Evolutionary conservation across 495 filamentous ascomycete genomes (phyloP), one percentile per base, ranked within the genome.

Genomic region (Penicillium lividum): DNA sequence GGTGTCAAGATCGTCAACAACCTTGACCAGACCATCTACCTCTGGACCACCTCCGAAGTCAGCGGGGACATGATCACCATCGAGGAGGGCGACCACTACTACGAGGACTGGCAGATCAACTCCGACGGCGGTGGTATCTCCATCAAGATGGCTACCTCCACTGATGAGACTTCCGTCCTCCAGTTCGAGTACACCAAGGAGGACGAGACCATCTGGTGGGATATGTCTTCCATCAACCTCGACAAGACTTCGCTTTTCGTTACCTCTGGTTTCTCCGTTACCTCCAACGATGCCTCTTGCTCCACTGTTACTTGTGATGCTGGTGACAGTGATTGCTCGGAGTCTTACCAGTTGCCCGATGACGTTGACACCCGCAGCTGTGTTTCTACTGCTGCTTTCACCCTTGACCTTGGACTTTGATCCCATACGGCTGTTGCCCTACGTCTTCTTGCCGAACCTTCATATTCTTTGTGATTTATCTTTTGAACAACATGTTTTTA

Each of bases 131-230:
- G 72, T 43, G 74, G 74, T 45, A 62, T 77, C 57, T 78, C 75
- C 29, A 73, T 78, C 64, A 78, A 78, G 66, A 62, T 78, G 52
- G 61, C 71, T 34, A 76, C 74, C 46, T 56, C 52, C 40, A 25
- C 61, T 53, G 60, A 51, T 27, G 59, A 54, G 38, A 53, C 29
- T 58, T 66, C 62, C 53, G 70, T 78, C 13, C 64, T 78, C 5
- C 75, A 78, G 61, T 79, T 72, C 64, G 77, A 79, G 66, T 79
- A 79, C 70, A 78, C 77, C 65, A 34, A 68, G 61, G 44, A 61
- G 36, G 69, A 64, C 22, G 60, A 69, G 22, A 73, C 64, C n/a
- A 69, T 79, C 66, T 77, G 60, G 65, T 79, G 74, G 74, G 75
- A 79, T 67, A 67, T 78, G 34, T 78, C 75, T 11, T 73, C 59